phyloP scores from a whole-genome alignment of 306 rosid genomes.

The Fragaria iinumae region DNA sequence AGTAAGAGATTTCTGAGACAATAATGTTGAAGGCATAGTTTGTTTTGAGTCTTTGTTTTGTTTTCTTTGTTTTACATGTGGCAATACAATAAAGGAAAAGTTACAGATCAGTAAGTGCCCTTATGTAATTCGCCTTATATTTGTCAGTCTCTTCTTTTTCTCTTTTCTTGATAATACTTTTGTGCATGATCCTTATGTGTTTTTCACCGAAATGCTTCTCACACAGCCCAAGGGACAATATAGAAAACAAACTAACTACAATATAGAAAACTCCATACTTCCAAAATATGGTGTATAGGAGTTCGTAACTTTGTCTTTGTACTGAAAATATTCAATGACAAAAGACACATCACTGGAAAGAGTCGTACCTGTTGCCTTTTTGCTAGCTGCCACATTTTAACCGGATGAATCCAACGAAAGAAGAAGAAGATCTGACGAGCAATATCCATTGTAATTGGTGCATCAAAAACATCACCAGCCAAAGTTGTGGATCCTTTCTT shows the following conservation, averaged over 20 bases:
- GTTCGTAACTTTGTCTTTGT: background rate
- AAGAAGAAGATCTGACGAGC: constrained; percentile 40
- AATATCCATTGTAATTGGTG: constrained; percentile 83
- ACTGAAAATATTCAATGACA: background rate
- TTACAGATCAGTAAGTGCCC: background rate
- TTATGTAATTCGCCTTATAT: background rate
- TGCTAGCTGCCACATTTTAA: constrained; percentile 89
- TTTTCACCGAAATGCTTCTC: background rate
- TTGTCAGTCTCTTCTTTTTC: background rate
- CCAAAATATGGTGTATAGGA: no score
- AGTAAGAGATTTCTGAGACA: no score
- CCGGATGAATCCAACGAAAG: constrained; percentile 16
- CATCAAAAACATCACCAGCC: constrained; percentile 86
- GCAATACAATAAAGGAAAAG: background rate
- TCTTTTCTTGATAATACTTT: no score
- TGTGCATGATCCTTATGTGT: background rate
- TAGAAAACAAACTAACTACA: background rate
- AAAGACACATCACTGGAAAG: background rate
- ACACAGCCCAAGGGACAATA: background rate
- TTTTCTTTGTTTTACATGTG: no score
- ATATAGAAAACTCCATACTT: background rate
- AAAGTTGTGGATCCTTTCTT: constrained; percentile 79
- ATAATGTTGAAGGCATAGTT: no score
- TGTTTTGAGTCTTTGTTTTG: no score
- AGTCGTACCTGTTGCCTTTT: constrained; percentile 74